A percentile compares a stretch with the other conserved stretches of the same genome.
Evolutionary conservation across 768 basidiomycete genomes (phyloP).

Genomic region (Lactifluus echinatus): DNA sequence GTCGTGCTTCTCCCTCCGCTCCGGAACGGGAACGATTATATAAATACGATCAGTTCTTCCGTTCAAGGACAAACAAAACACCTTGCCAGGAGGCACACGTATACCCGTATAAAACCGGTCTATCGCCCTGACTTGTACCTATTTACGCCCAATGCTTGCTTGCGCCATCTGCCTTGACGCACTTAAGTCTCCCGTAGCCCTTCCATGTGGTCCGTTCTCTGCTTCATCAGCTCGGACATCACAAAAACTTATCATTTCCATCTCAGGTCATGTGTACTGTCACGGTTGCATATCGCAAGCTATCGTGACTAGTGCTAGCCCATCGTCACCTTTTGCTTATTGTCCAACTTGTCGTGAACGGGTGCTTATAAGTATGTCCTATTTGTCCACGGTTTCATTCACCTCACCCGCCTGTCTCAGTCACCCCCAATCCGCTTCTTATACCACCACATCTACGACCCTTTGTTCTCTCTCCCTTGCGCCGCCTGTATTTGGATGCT

Average conservation of each 20-base stretch:
- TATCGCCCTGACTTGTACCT: neutral
- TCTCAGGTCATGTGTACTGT: constrained; percentile 14
- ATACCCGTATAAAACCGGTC: neutral
- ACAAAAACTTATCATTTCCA: neutral
- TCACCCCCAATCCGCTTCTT: constrained; percentile 4
- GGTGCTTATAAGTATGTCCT: neutral
- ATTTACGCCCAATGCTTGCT: constrained; percentile 8
- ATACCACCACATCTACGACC: constrained; percentile 17
- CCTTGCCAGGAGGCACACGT: too few relatives aligned
- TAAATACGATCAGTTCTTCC: neutral
- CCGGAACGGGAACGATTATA: neutral
- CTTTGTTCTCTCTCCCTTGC: constrained; percentile 13
- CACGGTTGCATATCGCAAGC: constrained; percentile 6
- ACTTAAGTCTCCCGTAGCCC: constrained; percentile 11
- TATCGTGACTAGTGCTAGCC: neutral
- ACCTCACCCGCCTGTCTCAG: neutral
- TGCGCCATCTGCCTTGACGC: constrained; percentile 19
- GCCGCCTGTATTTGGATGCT: constrained; percentile 16
- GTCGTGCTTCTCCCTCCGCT: too few relatives aligned
- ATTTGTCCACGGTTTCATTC: neutral
- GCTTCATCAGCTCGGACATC: neutral
- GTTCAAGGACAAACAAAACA: too few relatives aligned
- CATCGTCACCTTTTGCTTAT: neutral
- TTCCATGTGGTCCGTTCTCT: constrained; percentile 18
- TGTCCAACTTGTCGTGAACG: constrained; percentile 18